These are phyloP conservation scores for Sclerotinia subarctica DNA, from an alignment of 2,329 filamentous ascomycete genomes.

Conservation along the genomic window DNA sequence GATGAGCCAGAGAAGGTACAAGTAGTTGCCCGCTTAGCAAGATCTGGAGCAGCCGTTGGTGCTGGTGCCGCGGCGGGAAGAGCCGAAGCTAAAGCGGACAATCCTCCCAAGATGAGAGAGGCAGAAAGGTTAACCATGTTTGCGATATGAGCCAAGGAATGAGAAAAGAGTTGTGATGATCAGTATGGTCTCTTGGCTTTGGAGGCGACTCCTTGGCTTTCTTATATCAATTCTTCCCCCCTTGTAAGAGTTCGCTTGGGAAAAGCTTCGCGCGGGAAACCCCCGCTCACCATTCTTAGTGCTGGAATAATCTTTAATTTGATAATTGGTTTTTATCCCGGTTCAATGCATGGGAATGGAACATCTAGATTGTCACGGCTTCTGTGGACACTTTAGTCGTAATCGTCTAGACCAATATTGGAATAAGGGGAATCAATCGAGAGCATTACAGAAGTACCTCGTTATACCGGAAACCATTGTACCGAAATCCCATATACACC, in stretches of 20 bases:
- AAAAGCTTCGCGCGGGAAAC: background rate
- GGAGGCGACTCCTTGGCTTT: background rate
- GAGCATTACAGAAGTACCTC: background rate
- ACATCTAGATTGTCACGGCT: background rate
- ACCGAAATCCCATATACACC: too few relatives aligned
- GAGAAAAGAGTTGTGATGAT: background rate
- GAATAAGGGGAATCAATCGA: background rate
- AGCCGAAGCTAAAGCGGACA: conserved; percentile 15
- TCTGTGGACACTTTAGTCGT: background rate
- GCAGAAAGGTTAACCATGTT: conserved; percentile 11
- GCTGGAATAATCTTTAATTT: conserved; percentile 8
- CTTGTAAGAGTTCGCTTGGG: background rate
- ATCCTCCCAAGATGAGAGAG: conserved; percentile 4
- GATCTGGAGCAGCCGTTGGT: conserved; percentile 10
- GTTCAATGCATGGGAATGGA: background rate
- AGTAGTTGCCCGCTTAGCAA: conserved; percentile 29
- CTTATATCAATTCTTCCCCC: conserved; percentile 6
- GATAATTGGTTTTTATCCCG: background rate
- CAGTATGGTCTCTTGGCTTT: conserved; percentile 8
- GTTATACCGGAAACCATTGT: too few relatives aligned
- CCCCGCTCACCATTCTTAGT: background rate
- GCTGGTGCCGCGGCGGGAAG: conserved; percentile 5
- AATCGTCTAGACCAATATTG: background rate
- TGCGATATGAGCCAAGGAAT: conserved; percentile 3
- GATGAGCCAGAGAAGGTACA: conserved; percentile 53